Evolutionary conservation across 163 green algal genomes (phyloP), one percentile per base, ranked within the genome.

Genomic region (Chlorella variabilis): DNA sequence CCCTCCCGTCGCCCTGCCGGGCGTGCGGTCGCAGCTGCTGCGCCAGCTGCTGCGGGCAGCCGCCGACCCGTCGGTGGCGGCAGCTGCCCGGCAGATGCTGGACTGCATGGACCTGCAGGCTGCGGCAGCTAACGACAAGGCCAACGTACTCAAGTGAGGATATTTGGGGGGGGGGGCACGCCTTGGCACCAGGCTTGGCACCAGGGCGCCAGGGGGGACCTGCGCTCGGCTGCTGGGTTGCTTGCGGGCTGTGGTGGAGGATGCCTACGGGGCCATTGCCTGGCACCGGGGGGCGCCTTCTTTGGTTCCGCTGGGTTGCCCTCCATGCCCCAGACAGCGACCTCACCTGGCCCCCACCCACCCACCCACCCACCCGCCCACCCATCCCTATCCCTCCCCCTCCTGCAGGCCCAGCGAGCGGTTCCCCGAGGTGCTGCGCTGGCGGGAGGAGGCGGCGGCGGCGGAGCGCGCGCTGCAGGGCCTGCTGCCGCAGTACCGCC

Each of bases 51-150:
- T 97, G 71, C 56, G 75, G 25, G 90, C 84, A 17, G 90, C 88
- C 25, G 49, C 62, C 4, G 78, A 85, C 61, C 33, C 70, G 51
- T 41, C 75, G 41, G 88, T 88, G 63, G 71, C 86, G 3, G 45
- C 73, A 2, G 71, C 79, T 25, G 87, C 85, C 13, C 20, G 36
- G 29, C 63, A 80, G 0, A 79, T 89, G 77, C 82, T 95, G 68
- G 76, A 54, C 3, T 71, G 84, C 15, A 70, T 96, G 58, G 67
- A 98, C 71, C 58, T 62, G 15, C 39, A 75, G 1, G 94, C 94
- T 7, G 94, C 93, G 0, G 49, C 69, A 1, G 75, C 68, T 1
- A 93, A 94, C 68, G 91, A 95, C 86, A 92, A 89, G 42, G 42
- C 89, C 0, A 36, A 42, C 0, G 73, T 41, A 27, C 73, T 80